Conservation (phyloP, 331 rosid genomes). For the Prunus yedoensis region DNA sequence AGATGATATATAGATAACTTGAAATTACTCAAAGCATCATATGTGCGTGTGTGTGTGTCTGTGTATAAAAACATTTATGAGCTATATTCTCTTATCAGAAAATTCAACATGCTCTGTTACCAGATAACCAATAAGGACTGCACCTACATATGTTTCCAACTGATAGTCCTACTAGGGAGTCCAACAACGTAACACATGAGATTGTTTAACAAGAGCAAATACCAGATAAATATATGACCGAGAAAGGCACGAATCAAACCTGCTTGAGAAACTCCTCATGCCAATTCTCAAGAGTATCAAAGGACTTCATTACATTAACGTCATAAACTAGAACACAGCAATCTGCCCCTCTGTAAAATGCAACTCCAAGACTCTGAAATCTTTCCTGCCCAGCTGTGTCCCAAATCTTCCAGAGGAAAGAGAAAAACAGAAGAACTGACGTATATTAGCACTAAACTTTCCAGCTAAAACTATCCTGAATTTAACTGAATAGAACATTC, state of each 20-base stretch:
- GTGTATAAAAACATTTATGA: not conserved
- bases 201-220: not conserved
- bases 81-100: not conserved
- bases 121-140: not conserved
- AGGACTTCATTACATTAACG: conserved; percentile 89
- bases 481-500: not conserved
- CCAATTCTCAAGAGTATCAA: conserved; percentile 92
- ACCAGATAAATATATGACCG: conserved; percentile 1
- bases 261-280: conserved; percentile 98
- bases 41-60: too few species aligned
- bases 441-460: conserved; percentile 11
- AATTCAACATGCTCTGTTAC: not conserved
- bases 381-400: conserved; percentile 99
- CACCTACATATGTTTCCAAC: not conserved
- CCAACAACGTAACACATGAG: not conserved
- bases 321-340: conserved; percentile 94
- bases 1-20: not conserved
- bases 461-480: conserved; percentile 6
- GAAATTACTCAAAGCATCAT: not conserved
- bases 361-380: conserved; percentile 96
- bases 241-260: conserved; percentile 40
- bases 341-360: conserved; percentile 94
- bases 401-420: conserved; percentile 66
- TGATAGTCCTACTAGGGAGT: not conserved
- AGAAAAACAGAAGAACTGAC: not conserved